Conservation (phyloP, 208 protist species). For the Tritrichomonas musculus region DNA sequence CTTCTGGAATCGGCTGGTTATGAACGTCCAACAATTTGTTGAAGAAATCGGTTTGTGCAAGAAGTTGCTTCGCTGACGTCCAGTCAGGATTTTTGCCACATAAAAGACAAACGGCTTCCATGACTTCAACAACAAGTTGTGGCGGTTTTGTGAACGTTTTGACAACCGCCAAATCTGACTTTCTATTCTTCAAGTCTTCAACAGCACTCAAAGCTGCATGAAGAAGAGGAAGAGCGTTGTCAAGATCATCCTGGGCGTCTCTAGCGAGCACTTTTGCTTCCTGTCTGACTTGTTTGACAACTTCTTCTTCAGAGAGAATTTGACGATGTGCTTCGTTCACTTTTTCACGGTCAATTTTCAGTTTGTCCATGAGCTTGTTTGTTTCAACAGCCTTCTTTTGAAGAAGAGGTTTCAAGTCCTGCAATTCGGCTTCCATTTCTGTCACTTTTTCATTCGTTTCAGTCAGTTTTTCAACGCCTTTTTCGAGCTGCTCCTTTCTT, state of each 20-base stretch:
- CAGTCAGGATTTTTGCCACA: neutral
- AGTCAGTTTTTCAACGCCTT: constrained; percentile 25
- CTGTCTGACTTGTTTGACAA: neutral
- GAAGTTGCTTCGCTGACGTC: constrained; percentile 19
- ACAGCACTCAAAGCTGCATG: neutral
- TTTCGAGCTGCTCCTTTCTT: neutral
- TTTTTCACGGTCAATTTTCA: constrained; percentile 16
- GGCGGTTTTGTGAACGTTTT: constrained; percentile 33
- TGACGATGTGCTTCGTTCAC: constrained; percentile 16
- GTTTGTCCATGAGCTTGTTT: neutral
- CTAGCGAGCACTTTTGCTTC: neutral
- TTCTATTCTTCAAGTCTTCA: constrained; percentile 28
- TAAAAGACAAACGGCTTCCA: constrained; percentile 36
- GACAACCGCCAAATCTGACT: constrained; percentile 17
- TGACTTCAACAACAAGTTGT: constrained; percentile 10
- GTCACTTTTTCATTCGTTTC: constrained; percentile 5
- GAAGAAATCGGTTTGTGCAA: constrained; percentile 86
- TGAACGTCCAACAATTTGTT: constrained; percentile 82
- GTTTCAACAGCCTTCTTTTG: constrained; percentile 20
- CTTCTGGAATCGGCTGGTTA: constrained; percentile 85
- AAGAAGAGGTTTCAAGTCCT: neutral
- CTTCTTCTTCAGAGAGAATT: constrained; percentile 31
- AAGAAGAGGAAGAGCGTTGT: neutral
- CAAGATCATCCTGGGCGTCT: constrained; percentile 11
- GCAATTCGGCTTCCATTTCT: constrained; percentile 30